A percentile compares a stretch with the other conserved stretches of the same genome.
These are phyloP conservation scores for Alternaria arborescens DNA, from an alignment of 2,329 filamentous ascomycete genomes.

Conservation along the genomic window DNA sequence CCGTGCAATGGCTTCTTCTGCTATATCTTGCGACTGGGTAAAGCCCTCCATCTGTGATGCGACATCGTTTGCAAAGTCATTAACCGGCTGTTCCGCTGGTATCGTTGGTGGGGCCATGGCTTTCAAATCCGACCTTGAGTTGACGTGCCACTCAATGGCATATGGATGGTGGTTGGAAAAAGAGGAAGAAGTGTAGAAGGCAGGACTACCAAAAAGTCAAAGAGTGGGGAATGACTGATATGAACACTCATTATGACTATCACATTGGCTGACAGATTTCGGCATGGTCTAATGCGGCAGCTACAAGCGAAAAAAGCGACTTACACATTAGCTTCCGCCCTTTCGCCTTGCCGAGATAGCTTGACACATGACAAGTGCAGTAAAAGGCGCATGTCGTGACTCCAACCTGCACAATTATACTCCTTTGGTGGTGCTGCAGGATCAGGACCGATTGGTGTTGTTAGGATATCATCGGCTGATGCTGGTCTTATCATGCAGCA, in stretches of 20 bases:
- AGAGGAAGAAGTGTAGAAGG: not conserved
- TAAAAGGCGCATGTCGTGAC: conserved; percentile 14
- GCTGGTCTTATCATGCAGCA: conserved; percentile 3
- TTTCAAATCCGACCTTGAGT: not conserved
- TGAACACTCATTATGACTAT: conserved; percentile 7
- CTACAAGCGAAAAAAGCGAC: conserved; percentile 22
- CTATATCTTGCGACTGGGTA: conserved; percentile 43
- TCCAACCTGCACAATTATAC: conserved; percentile 2
- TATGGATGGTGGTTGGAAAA: not conserved
- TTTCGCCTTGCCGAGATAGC: conserved; percentile 21
- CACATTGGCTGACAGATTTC: conserved; percentile 15
- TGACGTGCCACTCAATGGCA: not conserved
- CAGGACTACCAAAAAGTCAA: conserved; percentile 8
- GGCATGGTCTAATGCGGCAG: conserved; percentile 26
- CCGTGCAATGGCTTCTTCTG: conserved; percentile 50
- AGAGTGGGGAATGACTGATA: conserved; percentile 21
- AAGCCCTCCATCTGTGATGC: conserved; percentile 44
- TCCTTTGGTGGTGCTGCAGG: not conserved
- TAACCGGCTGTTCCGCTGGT: conserved; percentile 18
- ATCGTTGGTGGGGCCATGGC: conserved; percentile 30
- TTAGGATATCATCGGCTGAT: conserved; percentile 12
- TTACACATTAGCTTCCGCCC: conserved; percentile 32
- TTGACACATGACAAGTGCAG: conserved; percentile 15
- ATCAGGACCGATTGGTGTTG: not conserved
- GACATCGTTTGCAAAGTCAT: conserved; percentile 34